Base-by-base conservation (phyloP, 768 basidiomycete genomes). In the Coprinopsis strossmayeri region DNA sequence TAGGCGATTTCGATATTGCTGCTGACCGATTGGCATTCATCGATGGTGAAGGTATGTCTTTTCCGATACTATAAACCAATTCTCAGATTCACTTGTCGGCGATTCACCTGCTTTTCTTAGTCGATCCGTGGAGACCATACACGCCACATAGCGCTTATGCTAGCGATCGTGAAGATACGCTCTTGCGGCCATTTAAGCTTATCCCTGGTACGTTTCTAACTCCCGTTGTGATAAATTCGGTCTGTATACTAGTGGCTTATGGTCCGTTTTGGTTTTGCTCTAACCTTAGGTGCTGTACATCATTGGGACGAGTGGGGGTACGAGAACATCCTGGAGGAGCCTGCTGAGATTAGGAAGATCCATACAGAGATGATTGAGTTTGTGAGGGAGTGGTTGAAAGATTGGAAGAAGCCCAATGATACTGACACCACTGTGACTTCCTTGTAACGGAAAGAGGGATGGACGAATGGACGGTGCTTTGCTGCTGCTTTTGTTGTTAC, bases 81-180 rank as follows among this genome's bases (percentile, higher is more conserved):
- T n/a, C n/a, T n/a, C n/a, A n/a, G 30, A 32, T 7, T 32, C 30
- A 7, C 30, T 32, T 38, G 10, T 18, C 18, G 35, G 17, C 35
- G 18, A 30, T 26, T 45, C 23, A 15, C 13, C 18, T 24, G 13
- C 10, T 27, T 32, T 24, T 13, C 30, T 5, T 34, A 89, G 88
- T 87, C 26, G 92, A 95, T 65, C 91, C 92, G 13, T 96, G 92
- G 92, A 77, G 85, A 49, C 90, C 91, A 0, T 81, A 80, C 56
- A 91, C 88, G 9, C 88, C 89, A 0, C 90, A 90, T 61, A 87
- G 87, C 54, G 70, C 76, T 43, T 78, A 87, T 43, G 91, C 91
- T 2, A 58, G 66, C 4, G 71, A 79, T 40, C 73, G 92, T 15
- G 62, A 72, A 35, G 90, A 92, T 63, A 91, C 90, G 0, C 64